A percentile compares a stretch with the other conserved stretches of the same genome.
Conservation (phyloP, 768 basidiomycete species). For the Austroboletus festivus region DNA sequence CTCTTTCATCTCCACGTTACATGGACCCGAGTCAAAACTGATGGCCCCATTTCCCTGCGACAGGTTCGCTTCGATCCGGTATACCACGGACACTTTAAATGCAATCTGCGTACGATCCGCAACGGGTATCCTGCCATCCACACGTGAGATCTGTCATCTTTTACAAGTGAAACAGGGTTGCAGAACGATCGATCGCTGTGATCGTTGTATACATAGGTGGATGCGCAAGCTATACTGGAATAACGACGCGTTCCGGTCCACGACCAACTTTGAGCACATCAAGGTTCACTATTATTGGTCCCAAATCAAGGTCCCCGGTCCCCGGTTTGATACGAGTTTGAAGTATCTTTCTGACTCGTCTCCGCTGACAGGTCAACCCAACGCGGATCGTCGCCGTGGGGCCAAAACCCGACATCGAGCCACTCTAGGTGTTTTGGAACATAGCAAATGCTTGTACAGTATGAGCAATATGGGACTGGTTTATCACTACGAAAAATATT, state of each 20-base stretch:
- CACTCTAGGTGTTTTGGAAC: constrained; percentile 42
- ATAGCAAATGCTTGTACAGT: not conserved
- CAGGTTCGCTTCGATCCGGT: constrained; percentile 88
- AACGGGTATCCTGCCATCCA: constrained; percentile 84
- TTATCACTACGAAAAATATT: constrained; percentile 7
- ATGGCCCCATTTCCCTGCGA: not conserved
- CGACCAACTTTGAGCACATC: constrained; percentile 85
- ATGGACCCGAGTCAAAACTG: too few species aligned
- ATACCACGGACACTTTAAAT: constrained; percentile 92
- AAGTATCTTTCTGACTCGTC: constrained; percentile 1
- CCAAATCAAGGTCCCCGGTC: constrained; percentile 18
- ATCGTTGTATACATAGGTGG: constrained; percentile 48
- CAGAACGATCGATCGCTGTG: constrained; percentile 1
- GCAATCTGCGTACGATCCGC: constrained; percentile 83
- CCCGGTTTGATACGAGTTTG: too few species aligned
- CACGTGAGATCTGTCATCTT: constrained; percentile 27
- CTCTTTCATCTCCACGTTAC: too few species aligned
- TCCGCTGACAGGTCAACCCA: constrained; percentile 66
- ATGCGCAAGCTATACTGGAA: constrained; percentile 91
- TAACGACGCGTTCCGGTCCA: constrained; percentile 77
- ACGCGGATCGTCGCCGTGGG: constrained; percentile 74
- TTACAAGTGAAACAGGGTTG: not conserved
- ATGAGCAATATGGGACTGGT: not conserved
- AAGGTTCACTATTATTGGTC: constrained; percentile 43
- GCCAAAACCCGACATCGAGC: constrained; percentile 65